Evolutionary conservation across 1,139 yeast genomes (phyloP).

Genomic region (Debaryomycetaceae sp.): DNA sequence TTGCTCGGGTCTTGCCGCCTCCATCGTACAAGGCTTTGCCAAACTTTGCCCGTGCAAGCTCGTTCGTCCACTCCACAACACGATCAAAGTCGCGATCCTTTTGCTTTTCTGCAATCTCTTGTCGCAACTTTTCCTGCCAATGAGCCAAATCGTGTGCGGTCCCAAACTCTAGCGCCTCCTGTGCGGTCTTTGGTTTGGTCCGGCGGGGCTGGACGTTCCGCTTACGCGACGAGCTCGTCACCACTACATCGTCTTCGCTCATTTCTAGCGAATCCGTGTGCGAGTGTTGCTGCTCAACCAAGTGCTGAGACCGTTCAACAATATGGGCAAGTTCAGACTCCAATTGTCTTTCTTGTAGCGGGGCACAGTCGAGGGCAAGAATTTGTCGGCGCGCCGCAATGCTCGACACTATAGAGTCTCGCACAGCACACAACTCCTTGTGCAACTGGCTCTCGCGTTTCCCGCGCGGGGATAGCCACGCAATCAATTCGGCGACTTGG

Average conservation of each 20-base stretch:
- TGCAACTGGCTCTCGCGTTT: slow-evolving; percentile 56
- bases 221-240: slow-evolving; percentile 9
- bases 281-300: slow-evolving; percentile 3
- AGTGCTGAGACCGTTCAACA: slow-evolving; percentile 10
- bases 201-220: slow-evolving; percentile 7
- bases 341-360: slow-evolving; percentile 33
- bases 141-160: slow-evolving; percentile 18
- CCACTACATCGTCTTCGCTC: slow-evolving; percentile 10
- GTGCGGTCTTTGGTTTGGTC: slow-evolving; percentile 14
- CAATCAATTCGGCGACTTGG: slow-evolving; percentile 45
- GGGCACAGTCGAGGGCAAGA: slow-evolving; percentile 27
- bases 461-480: slow-evolving; percentile 73
- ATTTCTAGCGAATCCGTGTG: slow-evolving; percentile 12
- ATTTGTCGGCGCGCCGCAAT: slow-evolving; percentile 51
- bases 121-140: slow-evolving; percentile 15
- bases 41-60: slow-evolving; percentile 38
- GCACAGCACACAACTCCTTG: slow-evolving; percentile 48
- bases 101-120: slow-evolving; percentile 18
- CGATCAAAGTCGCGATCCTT: slow-evolving; percentile 32
- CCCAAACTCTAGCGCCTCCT: slow-evolving; percentile 21
- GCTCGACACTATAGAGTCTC: slow-evolving; percentile 45
- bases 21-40: slow-evolving; percentile 52
- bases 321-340: slow-evolving; percentile 4
- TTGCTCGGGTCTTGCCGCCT: slow-evolving; percentile 27
- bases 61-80: slow-evolving; percentile 53